Percentiles rank a stretch among this genome's conserved stretches.
phyloP scores from a whole-genome alignment of 2,329 filamentous ascomycete species.

The Diaporthe vaccinii region DNA sequence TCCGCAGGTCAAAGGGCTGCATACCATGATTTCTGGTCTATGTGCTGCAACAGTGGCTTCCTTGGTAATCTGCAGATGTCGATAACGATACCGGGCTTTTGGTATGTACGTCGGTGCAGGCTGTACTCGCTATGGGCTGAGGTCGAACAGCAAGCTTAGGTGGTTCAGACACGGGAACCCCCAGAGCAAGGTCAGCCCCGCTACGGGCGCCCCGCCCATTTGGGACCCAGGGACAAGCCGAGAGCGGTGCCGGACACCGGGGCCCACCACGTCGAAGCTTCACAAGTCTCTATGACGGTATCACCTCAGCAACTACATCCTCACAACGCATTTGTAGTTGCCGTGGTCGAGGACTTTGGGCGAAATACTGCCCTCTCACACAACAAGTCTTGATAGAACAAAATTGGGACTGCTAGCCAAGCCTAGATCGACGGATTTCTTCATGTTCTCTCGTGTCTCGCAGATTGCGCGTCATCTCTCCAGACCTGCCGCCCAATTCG shows the following conservation, averaged over 20 bases:
- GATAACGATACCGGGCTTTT: neutral
- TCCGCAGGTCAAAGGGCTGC: neutral
- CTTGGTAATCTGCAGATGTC: neutral
- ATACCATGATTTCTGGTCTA: constrained; percentile 36
- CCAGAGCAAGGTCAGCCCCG: constrained; percentile 32
- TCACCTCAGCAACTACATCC: constrained; percentile 35
- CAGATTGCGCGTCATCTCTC: constrained; percentile 80
- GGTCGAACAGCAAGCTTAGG: constrained; percentile 9
- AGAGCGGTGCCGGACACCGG: constrained; percentile 32
- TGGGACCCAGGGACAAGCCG: constrained; percentile 26
- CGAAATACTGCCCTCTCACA: neutral
- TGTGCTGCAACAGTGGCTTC: neutral
- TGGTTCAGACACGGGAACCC: neutral
- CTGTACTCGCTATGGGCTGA: neutral
- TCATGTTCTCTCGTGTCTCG: constrained; percentile 83
- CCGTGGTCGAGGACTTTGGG: neutral
- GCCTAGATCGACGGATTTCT: constrained; percentile 24
- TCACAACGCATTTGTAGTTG: neutral
- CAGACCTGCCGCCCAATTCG: constrained; percentile 69
- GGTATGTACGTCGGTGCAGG: no score
- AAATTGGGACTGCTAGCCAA: neutral
- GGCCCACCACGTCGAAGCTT: constrained; percentile 17
- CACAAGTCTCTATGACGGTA: constrained; percentile 19
- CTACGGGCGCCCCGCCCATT: constrained; percentile 26
- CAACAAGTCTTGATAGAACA: neutral